Percentiles rank a stretch among this genome's conserved stretches.
These are phyloP conservation scores for Hypsizygus marmoreus DNA, from an alignment of 768 basidiomycete species.

Conservation along the genomic window DNA sequence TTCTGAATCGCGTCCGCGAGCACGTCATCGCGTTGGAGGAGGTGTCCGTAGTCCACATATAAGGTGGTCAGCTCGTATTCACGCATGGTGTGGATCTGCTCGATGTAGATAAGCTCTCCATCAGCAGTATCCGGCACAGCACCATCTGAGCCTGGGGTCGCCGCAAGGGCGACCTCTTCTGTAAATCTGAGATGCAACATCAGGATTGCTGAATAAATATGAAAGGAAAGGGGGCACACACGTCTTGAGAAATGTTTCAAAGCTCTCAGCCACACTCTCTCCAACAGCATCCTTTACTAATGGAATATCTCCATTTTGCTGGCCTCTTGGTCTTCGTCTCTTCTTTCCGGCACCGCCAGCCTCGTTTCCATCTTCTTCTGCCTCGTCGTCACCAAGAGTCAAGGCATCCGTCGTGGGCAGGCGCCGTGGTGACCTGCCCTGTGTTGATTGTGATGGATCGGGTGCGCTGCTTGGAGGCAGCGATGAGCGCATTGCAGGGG, in stretches of 20 bases:
- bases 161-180: constrained; percentile 74
- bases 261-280: constrained; percentile 91
- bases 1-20: constrained; percentile 92
- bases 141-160: constrained; percentile 79
- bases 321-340: constrained; percentile 50
- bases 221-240: constrained; percentile 39
- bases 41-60: constrained; percentile 93
- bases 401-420: constrained; percentile 54
- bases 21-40: constrained; percentile 88
- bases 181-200: constrained; percentile 65
- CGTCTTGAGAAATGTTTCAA: constrained; percentile 91
- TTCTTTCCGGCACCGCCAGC: constrained; percentile 38
- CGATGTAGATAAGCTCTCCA: constrained; percentile 78
- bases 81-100: constrained; percentile 94
- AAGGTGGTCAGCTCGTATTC: constrained; percentile 94
- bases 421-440: constrained; percentile 39
- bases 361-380: constrained; percentile 39
- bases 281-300: constrained; percentile 93
- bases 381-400: constrained; percentile 56
- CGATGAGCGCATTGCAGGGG: constrained; percentile 53
- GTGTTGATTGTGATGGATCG: constrained; percentile 35
- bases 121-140: constrained; percentile 54
- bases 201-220: constrained; percentile 6
- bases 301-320: constrained; percentile 69
- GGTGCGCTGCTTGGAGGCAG: constrained; percentile 51